Conservation (phyloP, 176 grass and related monocot species). For the Phyllostachys edulis region DNA sequence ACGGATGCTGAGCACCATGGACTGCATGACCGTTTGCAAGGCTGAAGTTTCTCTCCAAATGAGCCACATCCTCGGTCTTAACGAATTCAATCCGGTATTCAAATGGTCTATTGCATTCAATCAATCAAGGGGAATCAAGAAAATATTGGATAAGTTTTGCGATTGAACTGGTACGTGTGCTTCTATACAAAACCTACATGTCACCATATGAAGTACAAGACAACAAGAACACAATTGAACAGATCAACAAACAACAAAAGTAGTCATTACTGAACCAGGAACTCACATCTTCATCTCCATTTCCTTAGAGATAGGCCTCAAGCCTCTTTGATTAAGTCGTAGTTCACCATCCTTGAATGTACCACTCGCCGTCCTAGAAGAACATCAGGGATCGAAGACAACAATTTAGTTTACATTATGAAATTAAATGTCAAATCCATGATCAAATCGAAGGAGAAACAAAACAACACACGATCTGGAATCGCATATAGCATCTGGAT, state of each 20-base stretch:
- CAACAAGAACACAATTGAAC: neutral
- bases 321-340: slow-evolving; percentile 72
- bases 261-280: neutral
- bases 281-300: slow-evolving; percentile 45
- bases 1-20: slow-evolving; percentile 87
- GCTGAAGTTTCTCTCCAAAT: slow-evolving; percentile 72
- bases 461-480: slow-evolving; percentile 5
- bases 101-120: neutral
- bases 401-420: neutral
- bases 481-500: neutral
- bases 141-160: neutral
- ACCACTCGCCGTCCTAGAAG: slow-evolving; percentile 84
- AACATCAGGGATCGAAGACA: neutral
- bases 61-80: slow-evolving; percentile 51
- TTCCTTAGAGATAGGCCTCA: slow-evolving; percentile 69
- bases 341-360: slow-evolving; percentile 92
- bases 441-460: neutral
- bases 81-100: slow-evolving; percentile 80
- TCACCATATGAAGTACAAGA: neutral
- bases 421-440: neutral
- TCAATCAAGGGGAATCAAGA: neutral
- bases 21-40: slow-evolving; percentile 81
- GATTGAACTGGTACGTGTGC: neutral
- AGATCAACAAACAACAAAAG: neutral
- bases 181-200: neutral